Base-by-base conservation (phyloP, 306 rosid species). In the Ormosia emarginata region DNA sequence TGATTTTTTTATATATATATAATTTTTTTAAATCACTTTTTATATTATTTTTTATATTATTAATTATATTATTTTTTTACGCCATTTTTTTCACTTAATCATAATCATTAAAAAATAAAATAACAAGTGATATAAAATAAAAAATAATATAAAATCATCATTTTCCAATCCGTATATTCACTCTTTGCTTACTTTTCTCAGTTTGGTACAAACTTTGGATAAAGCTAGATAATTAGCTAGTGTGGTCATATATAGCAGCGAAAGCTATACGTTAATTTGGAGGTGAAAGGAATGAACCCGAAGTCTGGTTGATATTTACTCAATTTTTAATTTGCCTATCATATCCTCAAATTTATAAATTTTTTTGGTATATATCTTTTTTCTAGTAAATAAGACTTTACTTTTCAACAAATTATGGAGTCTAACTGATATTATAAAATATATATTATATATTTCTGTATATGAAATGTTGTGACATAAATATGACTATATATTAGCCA, bases 381-480 rank as follows among this genome's bases (percentile, higher is more conserved):
- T 24, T 24, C 24, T 24, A 24, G 0, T 24, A 0, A 0, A 1
- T 34, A 4, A 17, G 55, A 53, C 3, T 29, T 0, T 56, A 13
- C 73, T 52, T 76, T 75, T 63, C 52, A 46, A 56, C 56, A 30
- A 63, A 81, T 53, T 30, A 44, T 66, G 81, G 64, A 77, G 46
- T 47, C 33, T 58, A 77, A 67, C 78, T 44, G 24, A 72, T 78
- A 59, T 15, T 39, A 82, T 66, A 49, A n/a, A 33, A 44, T 67
- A 53, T 14, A 18, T 34, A 14, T 74, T 34, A 4, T 4, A 24
- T 24, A 24, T 24, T 34, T 53, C 53, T 40, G 14, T 66, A 66
- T 78, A 63, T 67, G 61, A 50, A 66, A 73, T 59, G 34, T 78
- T 70, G 33, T 70, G 24, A 81, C 61, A 52, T 4, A 24, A 24